Conservation (phyloP, 768 basidiomycete genomes). For the Russula ochroleuca region DNA sequence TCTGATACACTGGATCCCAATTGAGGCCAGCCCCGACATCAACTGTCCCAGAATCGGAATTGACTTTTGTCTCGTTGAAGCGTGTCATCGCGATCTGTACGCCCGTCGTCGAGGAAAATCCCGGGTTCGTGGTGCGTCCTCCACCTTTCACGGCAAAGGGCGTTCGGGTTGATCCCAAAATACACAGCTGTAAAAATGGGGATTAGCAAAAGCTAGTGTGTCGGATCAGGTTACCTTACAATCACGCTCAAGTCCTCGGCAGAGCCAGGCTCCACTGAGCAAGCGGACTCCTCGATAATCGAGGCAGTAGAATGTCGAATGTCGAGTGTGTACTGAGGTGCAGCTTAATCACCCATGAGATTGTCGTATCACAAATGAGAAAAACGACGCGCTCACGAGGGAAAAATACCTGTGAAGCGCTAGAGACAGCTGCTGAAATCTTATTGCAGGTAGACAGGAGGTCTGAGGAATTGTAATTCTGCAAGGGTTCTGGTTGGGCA, state of each 20-base stretch:
- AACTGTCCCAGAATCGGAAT: constrained; percentile 2
- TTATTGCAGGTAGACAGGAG: not conserved
- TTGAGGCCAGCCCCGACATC: constrained; percentile 29
- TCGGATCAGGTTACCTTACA: not conserved
- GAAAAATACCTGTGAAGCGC: constrained; percentile 1
- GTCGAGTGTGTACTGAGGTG: constrained; percentile 10
- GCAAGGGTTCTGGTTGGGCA: not conserved
- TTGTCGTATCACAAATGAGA: not conserved
- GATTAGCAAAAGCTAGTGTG: no score
- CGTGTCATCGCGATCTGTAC: constrained; percentile 30
- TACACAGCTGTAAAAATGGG: not conserved
- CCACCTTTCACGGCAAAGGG: constrained; percentile 28
- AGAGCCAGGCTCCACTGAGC: constrained; percentile 27
- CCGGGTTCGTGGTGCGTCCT: constrained; percentile 28
- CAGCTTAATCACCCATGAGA: not conserved
- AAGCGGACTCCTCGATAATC: not conserved
- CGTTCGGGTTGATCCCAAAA: constrained; percentile 4
- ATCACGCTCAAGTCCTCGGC: not conserved
- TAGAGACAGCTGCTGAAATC: not conserved
- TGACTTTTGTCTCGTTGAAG: constrained; percentile 17
- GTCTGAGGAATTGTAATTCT: not conserved
- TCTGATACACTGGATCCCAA: constrained; percentile 29
- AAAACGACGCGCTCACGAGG: not conserved
- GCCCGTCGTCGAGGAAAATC: constrained; percentile 32
- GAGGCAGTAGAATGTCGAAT: constrained; percentile 13